A percentile compares a stretch with the other conserved stretches of the same genome.
phyloP scores from a whole-genome alignment of 768 basidiomycete species.

The Suillus plorans region DNA sequence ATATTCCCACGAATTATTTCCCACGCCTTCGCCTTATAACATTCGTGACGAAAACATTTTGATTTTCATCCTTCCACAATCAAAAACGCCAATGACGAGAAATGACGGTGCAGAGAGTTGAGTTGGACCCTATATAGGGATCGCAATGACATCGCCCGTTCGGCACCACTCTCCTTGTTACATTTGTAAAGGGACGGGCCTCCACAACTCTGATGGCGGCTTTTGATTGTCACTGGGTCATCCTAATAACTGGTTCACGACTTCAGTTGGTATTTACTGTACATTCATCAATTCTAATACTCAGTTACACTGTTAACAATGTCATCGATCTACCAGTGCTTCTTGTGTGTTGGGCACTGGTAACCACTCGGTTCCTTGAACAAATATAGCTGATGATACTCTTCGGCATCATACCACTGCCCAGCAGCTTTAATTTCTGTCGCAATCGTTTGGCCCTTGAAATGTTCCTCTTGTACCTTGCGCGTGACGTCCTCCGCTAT shows the following conservation, averaged over 20 bases:
- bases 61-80: conserved; percentile 45
- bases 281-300: not conserved
- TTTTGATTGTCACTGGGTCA: conserved; percentile 10
- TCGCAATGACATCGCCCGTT: conserved; percentile 64
- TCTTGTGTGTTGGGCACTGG: conserved; percentile 84
- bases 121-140: conserved; percentile 46
- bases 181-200: conserved; percentile 57
- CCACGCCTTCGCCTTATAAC: conserved; percentile 16
- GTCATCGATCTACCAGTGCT: conserved; percentile 68
- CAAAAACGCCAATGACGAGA: conserved; percentile 54
- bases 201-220: conserved; percentile 51
- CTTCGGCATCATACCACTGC: conserved; percentile 81
- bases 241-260: not conserved
- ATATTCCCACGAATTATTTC: conserved; percentile 11
- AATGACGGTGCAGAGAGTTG: conserved; percentile 56
- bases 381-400: conserved; percentile 82
- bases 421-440: conserved; percentile 72
- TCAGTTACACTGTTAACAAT: not conserved
- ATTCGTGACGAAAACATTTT: not conserved
- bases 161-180: conserved; percentile 63
- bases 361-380: conserved; percentile 84
- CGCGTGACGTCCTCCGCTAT: conserved; percentile 76
- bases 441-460: conserved; percentile 71
- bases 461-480: conserved; percentile 84
- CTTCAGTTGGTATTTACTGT: not conserved